A percentile compares a stretch with the other conserved stretches of the same genome.
These are phyloP conservation scores for Botrytis sinoallii DNA, from an alignment of 2,329 filamentous ascomycete species.

Conservation along the genomic window DNA sequence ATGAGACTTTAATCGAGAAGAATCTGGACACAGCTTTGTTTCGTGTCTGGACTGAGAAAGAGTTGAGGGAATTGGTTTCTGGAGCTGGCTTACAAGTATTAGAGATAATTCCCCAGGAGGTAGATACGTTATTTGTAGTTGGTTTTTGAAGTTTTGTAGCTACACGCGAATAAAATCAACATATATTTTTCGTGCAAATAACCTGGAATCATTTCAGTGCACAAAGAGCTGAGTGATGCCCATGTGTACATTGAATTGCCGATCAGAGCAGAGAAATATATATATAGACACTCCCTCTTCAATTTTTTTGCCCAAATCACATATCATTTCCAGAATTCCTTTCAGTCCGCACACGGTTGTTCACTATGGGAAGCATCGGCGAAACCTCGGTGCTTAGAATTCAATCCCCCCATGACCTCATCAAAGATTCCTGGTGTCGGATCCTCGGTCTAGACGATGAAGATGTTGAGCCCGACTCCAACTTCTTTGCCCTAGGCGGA, in stretches of 20 bases:
- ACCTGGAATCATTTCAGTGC: not conserved
- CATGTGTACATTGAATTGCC: not conserved
- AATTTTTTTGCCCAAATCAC: not conserved
- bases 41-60: not conserved
- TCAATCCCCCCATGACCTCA: not conserved
- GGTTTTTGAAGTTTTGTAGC: not conserved
- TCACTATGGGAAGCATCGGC: not conserved
- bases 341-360: not conserved
- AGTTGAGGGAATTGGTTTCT: not conserved
- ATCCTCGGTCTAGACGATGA: not conserved
- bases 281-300: not conserved
- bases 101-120: not conserved
- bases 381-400: not conserved
- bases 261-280: not conserved
- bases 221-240: not conserved
- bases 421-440: not conserved
- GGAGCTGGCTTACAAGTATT: not conserved
- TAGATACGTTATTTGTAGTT: not conserved
- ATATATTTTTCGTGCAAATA: not conserved
- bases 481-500: conserved; percentile 1
- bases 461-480: not conserved
- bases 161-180: not conserved
- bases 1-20: not conserved
- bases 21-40: not conserved
- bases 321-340: not conserved